Base-by-base conservation (phyloP, 1,284 basidiomycete species). In the Malassezia caprae region DNA sequence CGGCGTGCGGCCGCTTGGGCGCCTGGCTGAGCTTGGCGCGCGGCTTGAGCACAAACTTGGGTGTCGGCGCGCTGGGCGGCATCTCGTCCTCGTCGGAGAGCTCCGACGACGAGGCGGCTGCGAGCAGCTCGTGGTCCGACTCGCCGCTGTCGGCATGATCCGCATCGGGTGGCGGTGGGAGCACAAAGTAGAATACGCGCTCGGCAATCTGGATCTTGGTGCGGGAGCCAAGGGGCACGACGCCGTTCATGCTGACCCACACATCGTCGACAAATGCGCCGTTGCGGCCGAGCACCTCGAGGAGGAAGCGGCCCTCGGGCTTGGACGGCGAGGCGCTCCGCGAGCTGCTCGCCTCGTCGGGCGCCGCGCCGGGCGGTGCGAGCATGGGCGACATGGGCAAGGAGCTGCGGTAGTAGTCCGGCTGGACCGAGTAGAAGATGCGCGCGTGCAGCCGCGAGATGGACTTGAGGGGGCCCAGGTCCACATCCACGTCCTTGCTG, bases 121-220 rank as follows among this genome's bases (percentile, higher is more conserved):
- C 73, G 19, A 49, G 47, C 26, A 11, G 62, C 60, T 75, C 65
- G 27, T 63, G 48, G 21, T 42, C 45, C 12, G 48, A 49, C 4
- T 53, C 56, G 15, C 42, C 40, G 46, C 51, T 17, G 51, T 56
- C 40, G 42, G 53, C 50, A 13, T 46, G 56, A 42, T 53, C 60
- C 46, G 54, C 15, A 40, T 51, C 0, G 58, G 54, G 3, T 31
- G 76, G 72, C 6, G 78, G 79, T 17, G 90, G 91, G 10, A 96
- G 83, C 51, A 94, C 84, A 76, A 96, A 99, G 73, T 91, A 87
- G 77, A 99, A 99, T 48, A 89, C 91, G 52, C 93, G 85, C 42
- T 93, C 93, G 28, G 93, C 90, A 68, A 99, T 98, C 78, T 96
- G 94, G 64, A 99, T 93, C 77, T 91, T 89, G 51, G 94, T 93